Conservation (phyloP, 75 land plant species). For the Pseudotsuga menziesii region DNA sequence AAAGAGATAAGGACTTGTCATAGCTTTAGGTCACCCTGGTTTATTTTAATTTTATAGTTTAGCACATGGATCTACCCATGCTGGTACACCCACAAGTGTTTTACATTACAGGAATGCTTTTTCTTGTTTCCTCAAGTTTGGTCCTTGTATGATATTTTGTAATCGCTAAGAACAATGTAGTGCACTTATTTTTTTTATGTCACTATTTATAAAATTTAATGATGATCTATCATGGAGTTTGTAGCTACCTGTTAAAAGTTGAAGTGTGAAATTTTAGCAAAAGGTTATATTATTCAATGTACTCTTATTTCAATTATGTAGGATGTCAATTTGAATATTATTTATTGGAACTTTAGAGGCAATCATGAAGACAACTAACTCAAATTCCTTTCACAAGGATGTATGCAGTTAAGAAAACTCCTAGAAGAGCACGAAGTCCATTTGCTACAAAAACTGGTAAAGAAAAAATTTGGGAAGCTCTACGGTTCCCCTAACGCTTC, state of each 20-base stretch:
- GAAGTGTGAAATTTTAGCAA: neutral
- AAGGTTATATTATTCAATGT: neutral
- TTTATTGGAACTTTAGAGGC: neutral
- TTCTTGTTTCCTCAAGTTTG: too few relatives aligned
- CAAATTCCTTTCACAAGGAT: neutral
- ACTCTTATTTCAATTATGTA: neutral
- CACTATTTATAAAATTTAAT: too few relatives aligned
- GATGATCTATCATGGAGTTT: too few relatives aligned
- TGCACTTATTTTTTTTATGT: too few relatives aligned
- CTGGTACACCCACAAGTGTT: too few relatives aligned
- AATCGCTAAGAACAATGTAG: too few relatives aligned
- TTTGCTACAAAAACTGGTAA: neutral
- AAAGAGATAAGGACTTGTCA: too few relatives aligned
- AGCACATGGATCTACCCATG: too few relatives aligned
- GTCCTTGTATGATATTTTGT: too few relatives aligned
- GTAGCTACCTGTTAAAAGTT: neutral
- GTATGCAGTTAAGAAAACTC: neutral
- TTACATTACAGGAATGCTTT: too few relatives aligned
- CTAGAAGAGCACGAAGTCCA: neutral
- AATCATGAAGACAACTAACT: constrained; percentile 1
- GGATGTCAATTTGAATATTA: neutral
- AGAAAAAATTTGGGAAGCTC: neutral
- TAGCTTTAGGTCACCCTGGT: too few relatives aligned
- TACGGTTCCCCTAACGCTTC: neutral
- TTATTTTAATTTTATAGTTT: too few relatives aligned